Percentiles rank a stretch among this genome's conserved stretches.
Conservation (phyloP, 2,329 filamentous ascomycete species). For the Cladophialophora immunda region DNA sequence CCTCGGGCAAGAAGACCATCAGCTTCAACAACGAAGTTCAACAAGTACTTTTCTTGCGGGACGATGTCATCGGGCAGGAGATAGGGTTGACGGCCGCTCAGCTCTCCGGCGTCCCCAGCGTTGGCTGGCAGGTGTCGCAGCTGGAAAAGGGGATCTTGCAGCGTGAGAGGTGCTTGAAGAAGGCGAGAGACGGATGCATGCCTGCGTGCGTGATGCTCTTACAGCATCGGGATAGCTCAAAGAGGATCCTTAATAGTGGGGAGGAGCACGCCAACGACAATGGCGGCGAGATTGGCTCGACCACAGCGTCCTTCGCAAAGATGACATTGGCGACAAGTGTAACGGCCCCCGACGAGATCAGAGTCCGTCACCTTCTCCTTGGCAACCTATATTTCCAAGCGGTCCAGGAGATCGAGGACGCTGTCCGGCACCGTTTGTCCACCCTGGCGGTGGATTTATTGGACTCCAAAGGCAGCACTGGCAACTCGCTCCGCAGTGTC, state of each 20-base stretch:
- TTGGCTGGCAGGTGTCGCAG: background rate
- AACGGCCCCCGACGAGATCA: background rate
- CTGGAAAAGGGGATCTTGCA: background rate
- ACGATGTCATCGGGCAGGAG: background rate
- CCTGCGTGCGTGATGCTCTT: background rate
- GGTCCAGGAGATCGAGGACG: background rate
- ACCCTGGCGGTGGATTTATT: background rate
- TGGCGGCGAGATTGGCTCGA: background rate
- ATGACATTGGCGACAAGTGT: background rate
- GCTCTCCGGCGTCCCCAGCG: background rate
- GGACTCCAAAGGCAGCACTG: background rate
- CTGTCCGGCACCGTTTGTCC: background rate
- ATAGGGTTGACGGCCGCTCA: background rate
- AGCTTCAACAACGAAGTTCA: constrained; percentile 2
- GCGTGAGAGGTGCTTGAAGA: background rate
- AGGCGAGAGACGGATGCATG: background rate
- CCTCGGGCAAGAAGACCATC: background rate
- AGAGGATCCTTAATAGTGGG: no score
- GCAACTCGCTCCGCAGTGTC: background rate
- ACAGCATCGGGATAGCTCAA: background rate
- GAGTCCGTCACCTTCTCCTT: background rate
- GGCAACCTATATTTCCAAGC: background rate
- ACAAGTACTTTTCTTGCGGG: background rate
- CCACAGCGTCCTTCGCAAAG: background rate
- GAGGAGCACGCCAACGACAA: background rate